Base-by-base conservation (phyloP, 2,329 filamentous ascomycete genomes). In the Fusarium verticillioides region DNA sequence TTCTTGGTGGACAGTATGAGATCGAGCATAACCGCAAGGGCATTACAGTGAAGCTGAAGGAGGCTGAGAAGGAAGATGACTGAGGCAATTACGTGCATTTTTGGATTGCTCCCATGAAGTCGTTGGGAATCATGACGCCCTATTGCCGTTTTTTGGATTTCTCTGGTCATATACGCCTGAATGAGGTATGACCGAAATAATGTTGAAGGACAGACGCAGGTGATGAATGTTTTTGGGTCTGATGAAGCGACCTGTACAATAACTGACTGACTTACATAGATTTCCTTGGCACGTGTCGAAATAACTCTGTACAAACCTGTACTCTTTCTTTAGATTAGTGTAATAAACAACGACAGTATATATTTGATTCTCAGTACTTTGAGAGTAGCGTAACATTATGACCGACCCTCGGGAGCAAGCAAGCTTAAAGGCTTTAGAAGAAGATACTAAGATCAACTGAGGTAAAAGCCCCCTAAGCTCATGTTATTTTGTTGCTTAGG, bases 1-100 rank as follows among this genome's bases (percentile, higher is more conserved):
- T 96, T 78, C 85, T 95, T 37, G 91, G 93, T 18, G 95, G 95
- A 5, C 92, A 92, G 81, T 98, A 97, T 79, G 87, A 90, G 70
- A 88, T 96, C 69, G 79, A 82, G 54, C 81, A 80, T 63, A 81
- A 81, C 39, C 80, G 80, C 37, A 83, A 81, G 69, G 81, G 82
- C 34, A 78, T 85, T 9, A 82, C 82, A 5, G 81, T 88, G 26
- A 83, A 83, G 75, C 75, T 87, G 70, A 83, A 84, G 70, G 82
- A 84, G 72, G 81, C 83, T 5, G 82, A 84, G 34, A 82, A 85
- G 23, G 77, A 81, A 54, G 77, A 78, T n/a, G 69, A 75, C 49
- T 72, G 52, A 72, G 19, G 61, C 50, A 57, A 40, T 26, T 30
- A 40, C 37, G 23, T 36, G 57, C 49, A 34, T 34, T 12, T n/a